phyloP scores from a whole-genome alignment of 2,329 filamentous ascomycete species.

The Hypoxylon sp. region DNA sequence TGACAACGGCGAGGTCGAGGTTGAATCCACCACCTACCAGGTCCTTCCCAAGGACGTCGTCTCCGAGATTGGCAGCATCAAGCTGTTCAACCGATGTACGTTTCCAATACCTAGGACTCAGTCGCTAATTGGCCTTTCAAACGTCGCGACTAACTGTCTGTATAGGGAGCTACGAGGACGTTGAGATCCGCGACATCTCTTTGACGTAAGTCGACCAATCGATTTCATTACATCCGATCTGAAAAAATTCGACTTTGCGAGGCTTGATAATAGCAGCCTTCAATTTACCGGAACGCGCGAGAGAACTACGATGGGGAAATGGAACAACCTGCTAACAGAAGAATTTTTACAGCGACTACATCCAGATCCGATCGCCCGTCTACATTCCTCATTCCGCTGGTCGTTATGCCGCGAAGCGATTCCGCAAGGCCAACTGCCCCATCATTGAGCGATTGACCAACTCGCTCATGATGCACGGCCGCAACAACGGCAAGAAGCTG shows the following conservation, averaged over 20 bases:
- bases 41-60: conserved; percentile 85
- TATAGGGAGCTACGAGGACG: conserved; percentile 86
- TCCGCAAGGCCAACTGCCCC: conserved; percentile 99
- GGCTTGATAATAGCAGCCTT: conserved; percentile 8
- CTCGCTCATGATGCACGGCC: conserved; percentile 99
- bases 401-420: conserved; percentile 98
- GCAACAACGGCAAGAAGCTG: conserved; percentile 99
- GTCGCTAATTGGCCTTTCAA: conserved; percentile 43
- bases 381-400: conserved; percentile 99
- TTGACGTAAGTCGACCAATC: conserved; percentile 84
- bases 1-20: conserved; percentile 85
- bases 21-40: conserved; percentile 74
- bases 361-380: conserved; percentile 98
- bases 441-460: conserved; percentile 99
- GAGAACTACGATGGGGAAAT: conserved; percentile 38
- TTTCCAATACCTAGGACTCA: conserved; percentile 20
- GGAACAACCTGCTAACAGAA: conserved; percentile 55
- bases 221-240: conserved; percentile 37
- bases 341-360: conserved; percentile 85
- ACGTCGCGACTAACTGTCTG: conserved; percentile 44
- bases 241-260: conserved; percentile 21
- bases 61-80: conserved; percentile 81
- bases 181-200: conserved; percentile 99
- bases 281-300: conserved; percentile 8
- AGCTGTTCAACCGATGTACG: conserved; percentile 79